Base-by-base conservation (phyloP, 805 yeast species). In the Nakazawaea sp. region DNA sequence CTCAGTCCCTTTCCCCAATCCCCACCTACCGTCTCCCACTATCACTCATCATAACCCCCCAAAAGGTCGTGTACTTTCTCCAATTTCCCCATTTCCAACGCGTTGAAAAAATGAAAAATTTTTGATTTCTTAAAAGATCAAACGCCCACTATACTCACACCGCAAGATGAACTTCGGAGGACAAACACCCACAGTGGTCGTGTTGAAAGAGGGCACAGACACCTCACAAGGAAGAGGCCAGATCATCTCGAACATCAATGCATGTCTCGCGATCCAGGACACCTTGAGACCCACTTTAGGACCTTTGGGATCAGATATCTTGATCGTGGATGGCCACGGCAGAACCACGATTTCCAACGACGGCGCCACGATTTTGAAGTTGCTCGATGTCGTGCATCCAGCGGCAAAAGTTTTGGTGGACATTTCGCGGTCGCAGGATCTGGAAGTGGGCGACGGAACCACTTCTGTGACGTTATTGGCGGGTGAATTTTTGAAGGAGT, bases 401-500 rank as follows among this genome's bases (percentile, higher is more conserved):
- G 98, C 99, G 9, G 98, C 98, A 10, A 88, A 87, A 59, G 89
- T 90, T 43, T 66, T 90, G 48, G 98, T 90, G 37, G 95, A 90
- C 56, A 84, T 90, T 41, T 84, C 96, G 13, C 81, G 94, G 57
- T 88, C 95, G 3, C 98, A 90, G 64, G 98, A 90, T 58, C 95
- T 94, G 43, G 97, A 90, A 60, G 96, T 92, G 46, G 98, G 98
- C 43, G 98, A 90, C 62, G 98, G 98, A 47, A 90, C 98, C 30
- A 90, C 98, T 1, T 82, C 96, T 20, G 98, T 90, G 16, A 85
- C 97, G 0, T 81, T 90, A 23, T 61, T 92, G 41, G 96, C 97
- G 2, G 96, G 97, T 39, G 98, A 92, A 64, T 70, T 92, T 43
- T 72, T 92, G 61, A 87, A 87, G 56, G 97, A 92, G 61, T 78